Evolutionary conservation across 768 basidiomycete species (phyloP).

Genomic region (Terana coerulea): DNA sequence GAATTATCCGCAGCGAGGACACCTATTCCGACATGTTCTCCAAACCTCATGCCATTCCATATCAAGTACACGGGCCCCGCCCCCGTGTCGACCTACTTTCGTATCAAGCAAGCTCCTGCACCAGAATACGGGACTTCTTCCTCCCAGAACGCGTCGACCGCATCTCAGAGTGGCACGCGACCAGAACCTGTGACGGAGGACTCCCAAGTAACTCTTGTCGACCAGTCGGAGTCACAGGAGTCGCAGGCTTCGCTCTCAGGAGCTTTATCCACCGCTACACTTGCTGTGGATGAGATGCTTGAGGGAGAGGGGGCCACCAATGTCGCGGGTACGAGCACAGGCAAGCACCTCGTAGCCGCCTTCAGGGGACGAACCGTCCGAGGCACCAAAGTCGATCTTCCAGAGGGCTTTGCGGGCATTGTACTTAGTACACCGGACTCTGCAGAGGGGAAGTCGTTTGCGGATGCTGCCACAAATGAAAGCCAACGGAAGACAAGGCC

Average conservation of each 20-base stretch:
- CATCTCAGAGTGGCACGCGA: conserved; percentile 11
- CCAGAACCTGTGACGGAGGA: neutral
- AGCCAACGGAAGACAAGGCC: conserved; percentile 13
- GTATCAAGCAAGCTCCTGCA: conserved; percentile 38
- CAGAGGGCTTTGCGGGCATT: conserved; percentile 64
- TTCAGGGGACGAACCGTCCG: conserved; percentile 78
- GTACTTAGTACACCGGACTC: conserved; percentile 42
- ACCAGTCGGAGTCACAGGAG: conserved; percentile 8
- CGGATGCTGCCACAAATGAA: neutral
- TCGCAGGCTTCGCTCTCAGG: neutral
- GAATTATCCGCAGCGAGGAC: conserved; percentile 5
- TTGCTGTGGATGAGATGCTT: neutral
- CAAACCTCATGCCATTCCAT: conserved; percentile 82
- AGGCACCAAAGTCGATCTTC: conserved; percentile 58
- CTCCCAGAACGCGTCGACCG: neutral
- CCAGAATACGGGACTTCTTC: conserved; percentile 12
- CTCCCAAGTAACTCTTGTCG: conserved; percentile 9
- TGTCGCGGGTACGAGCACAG: neutral
- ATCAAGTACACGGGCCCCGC: conserved; percentile 69
- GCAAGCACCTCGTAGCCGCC: conserved; percentile 48
- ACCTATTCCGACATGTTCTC: conserved; percentile 40
- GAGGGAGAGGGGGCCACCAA: conserved; percentile 1
- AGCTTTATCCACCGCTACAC: neutral
- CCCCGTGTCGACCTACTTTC: conserved; percentile 71
- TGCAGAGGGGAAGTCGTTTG: conserved; percentile 4